Evolutionary conservation across 805 yeast species (phyloP), one percentile per base, ranked within the genome.

Genomic region (Candida sithepensis): DNA sequence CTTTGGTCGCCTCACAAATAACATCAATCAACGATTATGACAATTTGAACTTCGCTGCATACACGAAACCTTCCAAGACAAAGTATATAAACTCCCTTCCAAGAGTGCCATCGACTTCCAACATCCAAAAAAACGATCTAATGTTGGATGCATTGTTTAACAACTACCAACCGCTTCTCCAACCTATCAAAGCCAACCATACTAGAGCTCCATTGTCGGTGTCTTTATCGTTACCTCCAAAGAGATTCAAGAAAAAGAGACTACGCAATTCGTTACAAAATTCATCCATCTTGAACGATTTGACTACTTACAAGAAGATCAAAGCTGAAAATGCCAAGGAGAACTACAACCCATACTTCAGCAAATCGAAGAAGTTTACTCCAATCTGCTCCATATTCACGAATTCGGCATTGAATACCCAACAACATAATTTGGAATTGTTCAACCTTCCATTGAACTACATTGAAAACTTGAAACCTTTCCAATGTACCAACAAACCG

Each of bases 361-460:
- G 59, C 46, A 61, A 59, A 45, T 44, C 52, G 9, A 53, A 48
- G 21, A 58, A 56, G 44, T 50, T 57, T 39, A 57, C 61, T 8
- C 65, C 65, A 9, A 52, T 59, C 34, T 57, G 58, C 33, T 61
- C 68, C 12, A 55, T 65, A 12, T 59, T 64, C 44, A 62, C 68
- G 20, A 63, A 64, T 45, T 53, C 66, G 6, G 57, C 59, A n/a
- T 52, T 64, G 32, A 63, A 65, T 41, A 65, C 69, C 4, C 68
- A 65, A 44, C 67, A 65, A 44, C 67, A 64, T 45, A 61, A 63
- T 47, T 47, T 62, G 16, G 68, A 64, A 53, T 53, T 65, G 51
- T 63, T 64, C 51, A 65, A 65, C 44, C 56, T 65, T 18, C 69
- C 69, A 9, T 46, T 59, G 23, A 57, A 58, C 32, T 60, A 60